These are phyloP conservation scores for Sisymbrium irio DNA, from an alignment of 345 rosid species.

Conservation along the genomic window DNA sequence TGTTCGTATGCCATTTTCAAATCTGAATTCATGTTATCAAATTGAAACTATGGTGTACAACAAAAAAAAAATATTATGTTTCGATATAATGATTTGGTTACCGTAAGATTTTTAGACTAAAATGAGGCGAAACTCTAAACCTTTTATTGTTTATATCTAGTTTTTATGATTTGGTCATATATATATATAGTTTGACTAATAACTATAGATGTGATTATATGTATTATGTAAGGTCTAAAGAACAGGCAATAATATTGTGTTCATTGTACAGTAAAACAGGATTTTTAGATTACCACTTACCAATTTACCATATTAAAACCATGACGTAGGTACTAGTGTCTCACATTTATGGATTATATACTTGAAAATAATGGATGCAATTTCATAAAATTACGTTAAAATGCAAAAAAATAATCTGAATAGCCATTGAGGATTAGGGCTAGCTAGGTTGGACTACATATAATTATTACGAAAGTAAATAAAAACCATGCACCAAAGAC, in stretches of 20 bases:
- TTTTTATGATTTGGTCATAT: too few species aligned
- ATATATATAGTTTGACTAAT: not conserved
- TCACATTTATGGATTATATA: not conserved
- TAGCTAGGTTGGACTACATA: not conserved
- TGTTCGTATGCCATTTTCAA: not conserved
- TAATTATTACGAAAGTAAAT: not conserved
- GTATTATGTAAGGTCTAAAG: not conserved
- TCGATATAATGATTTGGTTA: not conserved
- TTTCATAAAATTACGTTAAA: not conserved
- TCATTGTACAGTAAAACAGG: not conserved
- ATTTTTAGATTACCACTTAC: not conserved
- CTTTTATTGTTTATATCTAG: not conserved
- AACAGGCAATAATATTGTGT: not conserved
- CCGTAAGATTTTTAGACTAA: not conserved
- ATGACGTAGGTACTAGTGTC: not conserved
- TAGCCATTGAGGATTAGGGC: conserved; percentile 15
- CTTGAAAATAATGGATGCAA: not conserved
- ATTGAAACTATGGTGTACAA: not conserved
- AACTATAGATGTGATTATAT: not conserved
- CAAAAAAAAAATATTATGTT: not conserved
- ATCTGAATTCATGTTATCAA: not conserved
- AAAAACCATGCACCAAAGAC: not conserved
- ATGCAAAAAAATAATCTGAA: not conserved
- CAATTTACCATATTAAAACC: not conserved
- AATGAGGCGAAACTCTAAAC: not conserved